Base-by-base conservation (phyloP, 2,329 filamentous ascomycete species). In the Stagonosporopsis rhizophila region DNA sequence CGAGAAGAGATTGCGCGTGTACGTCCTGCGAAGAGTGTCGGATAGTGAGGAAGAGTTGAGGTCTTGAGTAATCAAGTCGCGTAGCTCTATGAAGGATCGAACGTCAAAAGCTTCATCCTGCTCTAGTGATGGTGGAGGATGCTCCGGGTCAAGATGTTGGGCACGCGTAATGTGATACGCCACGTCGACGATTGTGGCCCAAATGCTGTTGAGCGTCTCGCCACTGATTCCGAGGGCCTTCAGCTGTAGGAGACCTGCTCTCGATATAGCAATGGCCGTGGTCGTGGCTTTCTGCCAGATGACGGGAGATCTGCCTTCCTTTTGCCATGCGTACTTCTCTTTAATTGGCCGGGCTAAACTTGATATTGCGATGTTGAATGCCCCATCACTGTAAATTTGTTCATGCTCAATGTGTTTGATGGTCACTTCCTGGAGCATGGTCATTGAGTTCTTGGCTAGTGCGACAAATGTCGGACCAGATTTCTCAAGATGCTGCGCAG, bases 51-150 rank as follows among this genome's bases (percentile, higher is more conserved):
- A 72, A 0, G 86, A 84, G 2, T 92, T 90, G 0, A 98, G 82
- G 2, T 85, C 79, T 0, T 91, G 89, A 4, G 92, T 89, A 37
- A 96, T 87, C 30, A 97, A 81, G 9, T 85, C 81, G 35, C 87
- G 84, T 0, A 98, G 79, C 44, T 83, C 82, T 27, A 78, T 78
- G 71, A 97, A 96, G 0, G 90, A 88, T 1, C 79, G 69, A 17
- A 96, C 89, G 71, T 99, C 95, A 67, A 96, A 96, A 1, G 81
- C 75, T 75, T 98, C 88, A 68, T 99, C 94, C 12, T 68, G 62
- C n/a, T 70, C 66, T 4, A 79, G 50, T 4, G 66, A 64, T 6
- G 57, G 14, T 9, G 57, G 82, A 64, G 58, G 61, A 37, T 52
- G 68, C 5, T 52, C 44, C 14, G 62, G 79, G 70, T 23, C 79